Percentiles rank a stretch among this genome's conserved stretches.
Conservation (phyloP, 345 rosid genomes). For the Eucalyptus erythrocorys region DNA sequence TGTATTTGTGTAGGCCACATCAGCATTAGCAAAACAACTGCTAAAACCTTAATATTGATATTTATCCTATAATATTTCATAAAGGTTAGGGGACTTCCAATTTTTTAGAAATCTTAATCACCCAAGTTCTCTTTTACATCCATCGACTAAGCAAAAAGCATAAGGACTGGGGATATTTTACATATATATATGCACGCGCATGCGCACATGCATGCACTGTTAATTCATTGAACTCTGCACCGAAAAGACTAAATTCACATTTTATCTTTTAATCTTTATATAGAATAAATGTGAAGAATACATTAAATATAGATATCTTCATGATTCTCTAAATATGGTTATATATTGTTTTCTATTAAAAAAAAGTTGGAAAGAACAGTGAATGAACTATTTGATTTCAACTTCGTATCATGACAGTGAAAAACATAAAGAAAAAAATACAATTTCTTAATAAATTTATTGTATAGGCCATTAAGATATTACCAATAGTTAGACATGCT, state of each 20-base stretch:
- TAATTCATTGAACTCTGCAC: not conserved
- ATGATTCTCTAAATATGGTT: not conserved
- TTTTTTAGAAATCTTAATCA: not conserved
- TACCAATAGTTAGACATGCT: not conserved
- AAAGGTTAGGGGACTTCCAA: not conserved
- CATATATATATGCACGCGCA: fast-evolving
- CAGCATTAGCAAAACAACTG: not conserved
- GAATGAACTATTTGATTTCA: not conserved
- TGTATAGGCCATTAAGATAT: not conserved
- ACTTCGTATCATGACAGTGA: not conserved
- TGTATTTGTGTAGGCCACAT: not conserved
- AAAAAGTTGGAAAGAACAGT: not conserved
- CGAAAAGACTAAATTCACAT: not conserved
- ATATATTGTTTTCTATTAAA: not conserved
- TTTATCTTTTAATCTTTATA: fast-evolving
- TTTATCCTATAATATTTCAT: not conserved
- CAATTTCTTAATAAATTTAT: no score
- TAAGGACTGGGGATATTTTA: not conserved
- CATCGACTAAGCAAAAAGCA: not conserved
- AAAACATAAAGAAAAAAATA: no score
- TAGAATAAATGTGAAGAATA: not conserved
- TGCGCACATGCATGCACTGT: fast-evolving
- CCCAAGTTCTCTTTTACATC: not conserved
- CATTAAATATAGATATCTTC: not conserved
- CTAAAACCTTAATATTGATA: not conserved